A percentile compares a stretch with the other conserved stretches of the same genome.
Evolutionary conservation across 202 grass and related monocot genomes (phyloP).

Genomic region (Panicum hallii): DNA sequence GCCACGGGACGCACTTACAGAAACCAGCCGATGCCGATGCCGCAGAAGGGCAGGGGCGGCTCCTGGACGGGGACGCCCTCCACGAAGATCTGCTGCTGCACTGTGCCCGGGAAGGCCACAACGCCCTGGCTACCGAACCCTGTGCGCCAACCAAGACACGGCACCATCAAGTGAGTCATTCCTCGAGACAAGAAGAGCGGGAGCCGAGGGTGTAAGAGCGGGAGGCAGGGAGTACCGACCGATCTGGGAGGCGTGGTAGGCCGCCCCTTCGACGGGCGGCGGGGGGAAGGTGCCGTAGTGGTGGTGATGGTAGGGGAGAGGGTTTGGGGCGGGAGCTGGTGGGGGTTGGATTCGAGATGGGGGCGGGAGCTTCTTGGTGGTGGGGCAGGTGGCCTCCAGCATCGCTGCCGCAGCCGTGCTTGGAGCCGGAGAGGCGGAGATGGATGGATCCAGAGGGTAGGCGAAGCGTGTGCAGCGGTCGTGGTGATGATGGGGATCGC

Average conservation of each 20-base stretch:
- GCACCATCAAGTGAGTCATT: neutral
- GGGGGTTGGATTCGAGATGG: neutral
- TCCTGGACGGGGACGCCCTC: constrained; percentile 57
- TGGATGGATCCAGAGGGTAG: neutral
- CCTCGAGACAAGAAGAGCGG: neutral
- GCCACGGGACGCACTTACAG: constrained; percentile 45
- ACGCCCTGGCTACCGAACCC: constrained; percentile 23
- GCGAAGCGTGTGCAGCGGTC: too few relatives aligned
- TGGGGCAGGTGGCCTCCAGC: constrained; percentile 25
- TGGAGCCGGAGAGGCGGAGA: too few relatives aligned
- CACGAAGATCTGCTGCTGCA: constrained; percentile 52
- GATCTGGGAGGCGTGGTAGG: constrained; percentile 14
- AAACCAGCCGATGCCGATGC: constrained; percentile 67
- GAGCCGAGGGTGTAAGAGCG: neutral
- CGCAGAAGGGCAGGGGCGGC: constrained; percentile 59
- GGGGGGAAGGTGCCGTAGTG: constrained; percentile 50
- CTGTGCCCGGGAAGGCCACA: constrained; percentile 24
- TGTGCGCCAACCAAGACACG: neutral
- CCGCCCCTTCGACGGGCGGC: neutral
- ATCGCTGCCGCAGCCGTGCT: constrained; percentile 33
- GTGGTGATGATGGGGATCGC: too few relatives aligned
- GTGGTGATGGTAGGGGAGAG: constrained; percentile 1
- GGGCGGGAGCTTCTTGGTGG: constrained; percentile 38
- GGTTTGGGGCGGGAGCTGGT: neutral
- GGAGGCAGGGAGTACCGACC: constrained; percentile 10